These are phyloP conservation scores for Syncephalastrum racemosum DNA, from an alignment of 371 early-diverging fungal species.

Conservation along the genomic window DNA sequence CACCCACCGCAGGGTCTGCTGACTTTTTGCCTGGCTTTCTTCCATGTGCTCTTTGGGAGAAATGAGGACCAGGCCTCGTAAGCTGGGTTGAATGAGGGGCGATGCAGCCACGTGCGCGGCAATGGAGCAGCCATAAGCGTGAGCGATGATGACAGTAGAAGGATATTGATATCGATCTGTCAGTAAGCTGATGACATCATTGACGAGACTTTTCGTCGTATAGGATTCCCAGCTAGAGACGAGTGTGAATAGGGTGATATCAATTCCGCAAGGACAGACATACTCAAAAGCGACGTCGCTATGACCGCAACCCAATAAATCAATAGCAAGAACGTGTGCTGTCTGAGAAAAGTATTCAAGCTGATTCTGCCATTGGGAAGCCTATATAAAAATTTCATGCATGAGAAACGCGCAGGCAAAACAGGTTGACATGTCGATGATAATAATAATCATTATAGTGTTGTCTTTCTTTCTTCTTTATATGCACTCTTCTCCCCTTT, in stretches of 20 bases:
- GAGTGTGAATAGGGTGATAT: conserved; percentile 2
- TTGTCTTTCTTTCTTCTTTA: too few relatives aligned
- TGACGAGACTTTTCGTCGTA: conserved; percentile 53
- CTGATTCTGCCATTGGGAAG: conserved; percentile 66
- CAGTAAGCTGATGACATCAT: conserved; percentile 54
- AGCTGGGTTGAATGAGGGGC: conserved; percentile 24
- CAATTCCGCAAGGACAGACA: not conserved
- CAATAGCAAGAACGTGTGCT: conserved; percentile 68
- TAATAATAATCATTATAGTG: conserved; percentile 13
- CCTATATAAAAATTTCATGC: conserved; percentile 31
- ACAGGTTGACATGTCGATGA: not conserved
- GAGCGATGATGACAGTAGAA: conserved; percentile 63
- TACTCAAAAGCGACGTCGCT: conserved; percentile 45
- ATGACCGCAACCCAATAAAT: conserved; percentile 67
- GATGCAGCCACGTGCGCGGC: conserved; percentile 54
- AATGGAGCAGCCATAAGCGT: conserved; percentile 71
- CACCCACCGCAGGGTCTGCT: conserved; percentile 39
- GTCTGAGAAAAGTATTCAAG: conserved; percentile 67
- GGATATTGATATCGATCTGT: conserved; percentile 58
- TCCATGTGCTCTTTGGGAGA: conserved; percentile 60
- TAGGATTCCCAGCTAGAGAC: conserved; percentile 53
- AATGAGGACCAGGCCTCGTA: conserved; percentile 62
- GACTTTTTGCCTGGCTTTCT: conserved; percentile 38
- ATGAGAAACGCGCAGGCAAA: not conserved
- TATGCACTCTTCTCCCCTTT: too few relatives aligned